Conservation (phyloP, 805 yeast genomes). For the Nakazawaea siamensis region DNA sequence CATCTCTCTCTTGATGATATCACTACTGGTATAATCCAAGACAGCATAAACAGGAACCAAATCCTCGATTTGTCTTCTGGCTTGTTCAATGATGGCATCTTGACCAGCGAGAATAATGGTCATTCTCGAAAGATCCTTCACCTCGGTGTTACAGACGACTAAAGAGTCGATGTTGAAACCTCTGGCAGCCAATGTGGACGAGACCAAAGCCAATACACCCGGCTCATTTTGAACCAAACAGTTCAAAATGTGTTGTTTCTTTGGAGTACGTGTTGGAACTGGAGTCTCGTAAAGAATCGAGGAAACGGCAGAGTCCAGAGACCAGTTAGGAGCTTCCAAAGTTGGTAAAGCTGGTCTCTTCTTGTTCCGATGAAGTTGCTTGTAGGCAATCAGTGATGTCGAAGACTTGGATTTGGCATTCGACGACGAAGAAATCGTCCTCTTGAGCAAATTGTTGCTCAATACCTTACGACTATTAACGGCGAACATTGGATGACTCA, state of each 20-base stretch:
- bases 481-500: too few species aligned
- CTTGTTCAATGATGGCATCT: conserved; percentile 95
- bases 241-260: conserved; percentile 84
- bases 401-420: conserved; percentile 35
- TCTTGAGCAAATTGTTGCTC: too few species aligned
- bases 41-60: conserved; percentile 98
- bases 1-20: conserved; percentile 86
- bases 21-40: conserved; percentile 83
- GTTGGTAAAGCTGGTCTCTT: conserved; percentile 89
- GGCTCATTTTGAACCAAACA: conserved; percentile 98
- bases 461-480: too few species aligned
- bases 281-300: conserved; percentile 92
- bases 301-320: conserved; percentile 94
- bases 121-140: conserved; percentile 92
- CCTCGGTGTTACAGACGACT: conserved; percentile 95
- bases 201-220: conserved; percentile 88
- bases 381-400: conserved; percentile 91
- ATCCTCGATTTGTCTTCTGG: conserved; percentile 95
- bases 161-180: conserved; percentile 97
- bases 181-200: conserved; percentile 95
- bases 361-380: conserved; percentile 79
- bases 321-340: conserved; percentile 88
- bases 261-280: conserved; percentile 49
- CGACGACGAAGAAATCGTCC: conserved; percentile 6
- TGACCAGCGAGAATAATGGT: conserved; percentile 91